Evolutionary conservation across 2,329 filamentous ascomycete species (phyloP), one percentile per base, ranked within the genome.

Genomic region (Beauveria rudraprayagi): DNA sequence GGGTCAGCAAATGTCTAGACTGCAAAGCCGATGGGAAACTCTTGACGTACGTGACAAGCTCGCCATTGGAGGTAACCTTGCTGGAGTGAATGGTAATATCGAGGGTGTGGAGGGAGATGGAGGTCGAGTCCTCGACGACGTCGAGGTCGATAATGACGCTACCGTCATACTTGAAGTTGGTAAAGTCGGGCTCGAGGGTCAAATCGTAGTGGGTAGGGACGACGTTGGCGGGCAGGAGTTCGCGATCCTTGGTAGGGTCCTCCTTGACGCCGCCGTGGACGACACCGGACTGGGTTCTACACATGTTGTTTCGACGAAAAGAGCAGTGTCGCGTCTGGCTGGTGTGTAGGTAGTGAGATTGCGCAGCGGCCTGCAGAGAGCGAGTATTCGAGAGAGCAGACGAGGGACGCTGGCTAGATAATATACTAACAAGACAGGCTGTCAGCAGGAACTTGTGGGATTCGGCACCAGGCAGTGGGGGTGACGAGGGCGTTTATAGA

Each of bases 161-260:
- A 66, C 93, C 93, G 63, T 93, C 84, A 72, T 93, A 97, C 65
- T 86, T 91, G 75, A 94, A 91, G 66, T 88, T 92, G 68, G 89
- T 83, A 68, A 97, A 90, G 78, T 97, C 85, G 60, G 93, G 92
- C 78, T 97, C 94, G 64, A 97, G 81, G 1, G 90, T 94, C 68
- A 97, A 77, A 74, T 96, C 86, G 77, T 97, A 97, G 78, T 97
- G 92, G 44, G 82, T 77, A n/a, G 93, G 92, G 73, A 93, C 89
- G 70, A 97, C 91, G 71, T 97, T 96, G 76, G 87, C 86, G 57
- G 93, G 94, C 68, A 97, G 82, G 66, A 97, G 88, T 79, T 96
- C 89, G 69, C 93, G 87, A 44, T 66, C 68, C 19, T 70, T 76
- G 51, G 64, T 61, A 17, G 62, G 44, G 58, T 58, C 54, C 43